Conservation (phyloP, 202 grass and related monocot genomes). For the Carex sylvatica region DNA sequence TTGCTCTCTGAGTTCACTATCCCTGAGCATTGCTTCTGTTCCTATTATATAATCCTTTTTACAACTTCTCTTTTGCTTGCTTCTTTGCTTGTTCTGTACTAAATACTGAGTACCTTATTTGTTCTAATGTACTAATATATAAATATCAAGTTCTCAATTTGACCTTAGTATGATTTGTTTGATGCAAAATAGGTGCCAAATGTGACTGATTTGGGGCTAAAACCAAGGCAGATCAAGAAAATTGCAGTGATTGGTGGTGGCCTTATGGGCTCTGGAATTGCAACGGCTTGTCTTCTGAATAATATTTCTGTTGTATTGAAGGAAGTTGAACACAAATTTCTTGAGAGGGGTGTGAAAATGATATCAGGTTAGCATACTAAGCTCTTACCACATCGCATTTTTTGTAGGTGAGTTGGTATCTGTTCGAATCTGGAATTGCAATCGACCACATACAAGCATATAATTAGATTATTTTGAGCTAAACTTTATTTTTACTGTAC, state of each 20-base stretch:
- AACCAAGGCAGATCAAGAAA: conserved; percentile 84
- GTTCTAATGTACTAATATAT: neutral
- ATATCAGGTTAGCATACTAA: conserved; percentile 64
- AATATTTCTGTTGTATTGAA: conserved; percentile 84
- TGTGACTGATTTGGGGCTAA: conserved; percentile 86
- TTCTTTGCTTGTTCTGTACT: neutral
- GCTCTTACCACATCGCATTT: conserved; percentile 4
- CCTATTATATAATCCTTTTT: neutral
- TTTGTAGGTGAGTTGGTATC: conserved; percentile 2
- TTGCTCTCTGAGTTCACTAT: neutral
- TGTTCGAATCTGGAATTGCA: neutral
- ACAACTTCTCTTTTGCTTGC: neutral
- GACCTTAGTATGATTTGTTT: conserved; percentile 1
- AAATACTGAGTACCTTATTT: neutral
- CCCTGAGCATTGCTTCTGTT: neutral
- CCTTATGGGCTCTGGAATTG: conserved; percentile 99
- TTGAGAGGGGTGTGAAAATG: conserved; percentile 83
- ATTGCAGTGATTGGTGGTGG: conserved; percentile 97
- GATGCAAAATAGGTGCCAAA: conserved; percentile 66
- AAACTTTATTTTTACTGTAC: neutral
- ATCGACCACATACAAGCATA: neutral
- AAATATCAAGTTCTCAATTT: neutral
- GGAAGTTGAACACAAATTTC: conserved; percentile 81
- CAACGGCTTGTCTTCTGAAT: conserved; percentile 78
- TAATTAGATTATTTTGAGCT: conserved; percentile 5